These are phyloP conservation scores for Auricularia heimuer DNA, from an alignment of 768 basidiomycete species.

Conservation along the genomic window DNA sequence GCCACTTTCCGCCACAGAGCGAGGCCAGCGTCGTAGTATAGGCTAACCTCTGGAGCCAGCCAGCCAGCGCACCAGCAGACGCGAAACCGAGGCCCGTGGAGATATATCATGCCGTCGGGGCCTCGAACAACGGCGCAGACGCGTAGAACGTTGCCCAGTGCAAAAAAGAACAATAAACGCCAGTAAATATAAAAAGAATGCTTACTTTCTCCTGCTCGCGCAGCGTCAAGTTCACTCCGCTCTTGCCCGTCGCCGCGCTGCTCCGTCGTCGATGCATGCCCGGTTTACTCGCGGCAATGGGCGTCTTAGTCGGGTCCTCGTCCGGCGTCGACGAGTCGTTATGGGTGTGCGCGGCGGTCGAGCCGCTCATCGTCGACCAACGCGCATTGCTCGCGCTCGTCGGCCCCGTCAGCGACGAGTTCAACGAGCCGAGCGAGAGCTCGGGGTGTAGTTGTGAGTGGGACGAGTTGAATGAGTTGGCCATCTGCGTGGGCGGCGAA, in stretches of 20 bases:
- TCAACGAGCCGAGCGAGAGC: background rate
- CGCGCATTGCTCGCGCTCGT: background rate
- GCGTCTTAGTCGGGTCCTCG: background rate
- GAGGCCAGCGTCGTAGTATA: no score
- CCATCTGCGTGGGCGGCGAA: background rate
- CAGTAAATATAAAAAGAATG: slow-evolving; percentile 8
- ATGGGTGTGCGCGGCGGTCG: background rate
- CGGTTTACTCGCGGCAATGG: background rate
- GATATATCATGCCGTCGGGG: no score
- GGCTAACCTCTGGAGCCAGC: no score
- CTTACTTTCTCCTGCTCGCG: slow-evolving; percentile 92
- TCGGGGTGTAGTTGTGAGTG: background rate
- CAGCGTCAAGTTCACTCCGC: slow-evolving; percentile 56
- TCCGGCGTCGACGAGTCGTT: background rate
- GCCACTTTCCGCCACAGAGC: no score
- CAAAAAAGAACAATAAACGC: background rate
- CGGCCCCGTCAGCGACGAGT: background rate
- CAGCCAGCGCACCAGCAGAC: no score
- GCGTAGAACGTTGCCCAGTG: background rate
- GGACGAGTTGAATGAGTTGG: background rate
- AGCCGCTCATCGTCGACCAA: background rate
- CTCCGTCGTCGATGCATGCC: background rate
- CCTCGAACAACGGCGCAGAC: no score
- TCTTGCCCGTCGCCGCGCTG: slow-evolving; percentile 14
- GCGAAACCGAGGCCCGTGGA: no score